These are phyloP conservation scores for Ustilago bromivora DNA, from an alignment of 1,284 basidiomycete genomes.

Conservation along the genomic window DNA sequence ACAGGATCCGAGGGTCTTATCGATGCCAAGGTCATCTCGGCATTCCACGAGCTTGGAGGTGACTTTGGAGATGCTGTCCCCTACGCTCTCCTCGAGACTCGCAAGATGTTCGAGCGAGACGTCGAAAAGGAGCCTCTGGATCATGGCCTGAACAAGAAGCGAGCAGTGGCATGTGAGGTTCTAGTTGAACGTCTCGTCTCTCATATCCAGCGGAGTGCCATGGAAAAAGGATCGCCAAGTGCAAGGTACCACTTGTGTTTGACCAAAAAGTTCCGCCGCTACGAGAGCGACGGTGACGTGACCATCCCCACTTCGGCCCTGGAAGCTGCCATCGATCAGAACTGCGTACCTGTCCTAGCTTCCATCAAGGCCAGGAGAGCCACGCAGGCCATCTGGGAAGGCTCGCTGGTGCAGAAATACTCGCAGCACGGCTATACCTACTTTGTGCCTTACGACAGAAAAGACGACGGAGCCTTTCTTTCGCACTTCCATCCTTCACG, in stretches of 20 bases:
- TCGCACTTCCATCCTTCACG: constrained; percentile 56
- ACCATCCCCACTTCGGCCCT: constrained; percentile 52
- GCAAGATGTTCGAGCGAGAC: constrained; percentile 44
- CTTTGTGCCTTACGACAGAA: constrained; percentile 54
- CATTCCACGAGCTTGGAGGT: constrained; percentile 57
- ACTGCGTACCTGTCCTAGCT: constrained; percentile 48
- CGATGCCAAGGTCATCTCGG: constrained; percentile 37
- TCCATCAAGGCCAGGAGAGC: constrained; percentile 49
- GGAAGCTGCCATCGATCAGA: constrained; percentile 61
- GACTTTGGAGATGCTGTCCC: constrained; percentile 60
- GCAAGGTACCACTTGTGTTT: constrained; percentile 43
- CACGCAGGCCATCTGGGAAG: constrained; percentile 58
- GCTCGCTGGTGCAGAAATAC: constrained; percentile 51
- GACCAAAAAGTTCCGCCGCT: constrained; percentile 54
- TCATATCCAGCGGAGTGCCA: constrained; percentile 37
- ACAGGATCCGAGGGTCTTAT: constrained; percentile 52
- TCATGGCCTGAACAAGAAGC: constrained; percentile 29
- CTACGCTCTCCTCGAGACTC: constrained; percentile 56
- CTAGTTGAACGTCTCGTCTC: constrained; percentile 55
- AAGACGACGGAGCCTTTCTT: constrained; percentile 50
- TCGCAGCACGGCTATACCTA: constrained; percentile 44
- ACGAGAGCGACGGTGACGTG: constrained; percentile 55
- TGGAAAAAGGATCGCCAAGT: constrained; percentile 20
- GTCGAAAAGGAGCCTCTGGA: constrained; percentile 36
- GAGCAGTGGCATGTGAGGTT: constrained; percentile 54